These are phyloP conservation scores for Ceratobasidium sp. DNA, from an alignment of 1,284 basidiomycete species.

Conservation along the genomic window DNA sequence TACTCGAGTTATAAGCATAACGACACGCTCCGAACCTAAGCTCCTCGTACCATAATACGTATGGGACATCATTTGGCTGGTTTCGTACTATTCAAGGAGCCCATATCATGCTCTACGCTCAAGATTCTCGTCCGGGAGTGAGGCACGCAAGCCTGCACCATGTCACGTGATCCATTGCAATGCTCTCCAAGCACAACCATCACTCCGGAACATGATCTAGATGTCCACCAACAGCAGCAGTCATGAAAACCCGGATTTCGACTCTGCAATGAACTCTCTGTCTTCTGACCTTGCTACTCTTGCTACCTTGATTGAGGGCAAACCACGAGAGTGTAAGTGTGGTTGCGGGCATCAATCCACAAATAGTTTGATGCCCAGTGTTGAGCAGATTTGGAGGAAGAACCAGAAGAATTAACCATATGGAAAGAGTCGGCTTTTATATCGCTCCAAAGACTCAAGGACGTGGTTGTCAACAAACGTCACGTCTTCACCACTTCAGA, in stretches of 20 bases:
- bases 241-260: slow-evolving; percentile 1
- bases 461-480: neutral
- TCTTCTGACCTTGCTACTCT: slow-evolving; percentile 5
- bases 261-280: slow-evolving; percentile 5
- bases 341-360: too few relatives aligned
- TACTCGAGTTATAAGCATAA: neutral
- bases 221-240: neutral
- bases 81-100: neutral
- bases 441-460: slow-evolving; percentile 29
- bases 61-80: neutral
- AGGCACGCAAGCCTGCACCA: neutral
- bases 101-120: neutral
- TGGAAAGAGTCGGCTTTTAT: slow-evolving; percentile 34
- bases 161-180: neutral
- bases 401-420: neutral
- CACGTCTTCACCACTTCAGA: neutral
- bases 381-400: slow-evolving; percentile 3
- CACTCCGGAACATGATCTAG: neutral
- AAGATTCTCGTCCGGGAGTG: neutral
- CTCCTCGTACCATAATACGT: too few relatives aligned
- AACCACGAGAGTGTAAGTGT: slow-evolving; percentile 17
- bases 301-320: neutral
- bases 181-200: slow-evolving; percentile 1
- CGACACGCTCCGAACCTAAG: too few relatives aligned
- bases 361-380: neutral